These are phyloP conservation scores for Barbarea vulgaris DNA, from an alignment of 345 rosid genomes.

Conservation along the genomic window DNA sequence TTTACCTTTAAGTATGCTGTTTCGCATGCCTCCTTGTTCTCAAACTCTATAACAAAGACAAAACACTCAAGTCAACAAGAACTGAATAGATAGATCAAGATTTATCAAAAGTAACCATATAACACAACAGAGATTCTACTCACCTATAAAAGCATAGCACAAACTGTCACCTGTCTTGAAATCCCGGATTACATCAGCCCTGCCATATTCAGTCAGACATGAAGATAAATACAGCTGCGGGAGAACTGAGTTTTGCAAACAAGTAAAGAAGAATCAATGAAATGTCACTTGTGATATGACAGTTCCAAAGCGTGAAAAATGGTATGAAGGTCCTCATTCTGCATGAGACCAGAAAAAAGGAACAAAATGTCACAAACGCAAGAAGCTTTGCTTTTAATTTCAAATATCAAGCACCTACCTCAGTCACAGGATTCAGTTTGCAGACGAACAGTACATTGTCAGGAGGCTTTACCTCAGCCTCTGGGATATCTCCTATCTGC, in stretches of 20 bases:
- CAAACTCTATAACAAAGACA: conserved; percentile 61
- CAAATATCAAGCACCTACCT: conserved; percentile 56
- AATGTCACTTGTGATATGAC: conserved; percentile 64
- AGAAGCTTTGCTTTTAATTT: conserved; percentile 9
- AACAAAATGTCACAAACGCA: conserved; percentile 14
- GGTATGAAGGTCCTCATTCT: conserved; percentile 94
- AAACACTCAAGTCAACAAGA: background rate
- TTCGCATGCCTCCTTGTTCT: conserved; percentile 69
- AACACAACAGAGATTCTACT: conserved; percentile 39
- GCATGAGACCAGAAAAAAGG: conserved; percentile 33
- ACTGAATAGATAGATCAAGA: background rate
- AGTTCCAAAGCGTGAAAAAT: conserved; percentile 89
- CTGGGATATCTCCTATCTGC: conserved; percentile 32
- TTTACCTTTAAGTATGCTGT: conserved; percentile 76
- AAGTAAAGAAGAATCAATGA: conserved; percentile 4
- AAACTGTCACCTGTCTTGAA: conserved; percentile 91
- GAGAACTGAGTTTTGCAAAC: background rate
- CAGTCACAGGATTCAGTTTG: conserved; percentile 91
- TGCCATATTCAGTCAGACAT: conserved; percentile 41
- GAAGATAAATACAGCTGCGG: conserved; percentile 7
- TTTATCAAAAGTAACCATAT: background rate
- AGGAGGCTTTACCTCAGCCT: conserved; percentile 51
- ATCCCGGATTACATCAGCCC: conserved; percentile 89
- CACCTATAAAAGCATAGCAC: conserved; percentile 90
- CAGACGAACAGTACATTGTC: conserved; percentile 90